Evolutionary conservation across 345 rosid species (phyloP), one percentile per base, ranked within the genome.

Genomic region (Rubroshorea leprosula): DNA sequence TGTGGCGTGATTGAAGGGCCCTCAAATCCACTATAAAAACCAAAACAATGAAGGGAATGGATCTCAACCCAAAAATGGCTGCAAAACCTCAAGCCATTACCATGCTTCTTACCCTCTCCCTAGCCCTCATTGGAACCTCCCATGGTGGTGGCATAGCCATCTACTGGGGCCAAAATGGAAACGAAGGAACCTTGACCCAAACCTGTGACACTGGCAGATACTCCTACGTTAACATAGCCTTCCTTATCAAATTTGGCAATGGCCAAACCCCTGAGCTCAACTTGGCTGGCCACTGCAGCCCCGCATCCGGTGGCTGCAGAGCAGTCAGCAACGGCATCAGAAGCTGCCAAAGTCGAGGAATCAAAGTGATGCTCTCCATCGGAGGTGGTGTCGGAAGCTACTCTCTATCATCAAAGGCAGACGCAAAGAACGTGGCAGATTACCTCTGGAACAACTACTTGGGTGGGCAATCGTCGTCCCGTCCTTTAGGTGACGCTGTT

Each of bases 281-380:
- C 67, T 73, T 84, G 16, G 87, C 90, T 5, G 90, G 87, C 18
- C 87, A 82, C 72, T 82, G 87, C 45, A 67, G 73, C 54, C 81
- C 83, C 0, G 74, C 74, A 35, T 51, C 76, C 26, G 56, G 65
- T 12, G 68, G 77, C 29, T 84, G 87, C 22, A 66, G 61, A 31
- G 44, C 20, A 18, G 51, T 78, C 27, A 68, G 80, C 58, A 18
- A 60, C 9, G 75, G 65, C 54, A 71, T 84, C 48, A 72, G 51
- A 22, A 66, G 67, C 26, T 84, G 90, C 57, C 83, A 84, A 31
- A 53, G 60, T 18, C 64, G 15, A 54, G 83, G 87, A 43, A 62
- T 79, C 64, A 84, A 77, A 64, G 90, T 84, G 24, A 67, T 82
- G 80, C 75, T 84, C 29, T 81, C 90, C 4, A 64, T 84, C 1